Conservation (phyloP, 768 basidiomycete species). For the Myochromella boudieri region DNA sequence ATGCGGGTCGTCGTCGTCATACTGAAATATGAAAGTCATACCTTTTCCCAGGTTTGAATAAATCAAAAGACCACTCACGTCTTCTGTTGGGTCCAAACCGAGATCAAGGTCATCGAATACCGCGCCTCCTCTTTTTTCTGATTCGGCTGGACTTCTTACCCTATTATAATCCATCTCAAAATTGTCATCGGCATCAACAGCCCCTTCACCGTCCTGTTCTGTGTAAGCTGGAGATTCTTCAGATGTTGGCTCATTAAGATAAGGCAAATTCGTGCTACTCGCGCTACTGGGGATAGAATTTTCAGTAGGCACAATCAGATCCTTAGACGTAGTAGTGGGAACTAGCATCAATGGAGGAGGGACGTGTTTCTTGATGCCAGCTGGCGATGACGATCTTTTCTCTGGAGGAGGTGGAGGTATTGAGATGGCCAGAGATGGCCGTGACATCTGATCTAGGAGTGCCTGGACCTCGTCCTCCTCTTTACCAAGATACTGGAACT, state of each 20-base stretch:
- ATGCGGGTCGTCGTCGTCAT: slow-evolving; percentile 69
- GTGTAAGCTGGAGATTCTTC: slow-evolving; percentile 12
- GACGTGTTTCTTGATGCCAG: slow-evolving; percentile 37
- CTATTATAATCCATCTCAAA: slow-evolving; percentile 35
- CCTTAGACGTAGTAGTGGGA: slow-evolving; percentile 30
- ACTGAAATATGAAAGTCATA: slow-evolving; percentile 38
- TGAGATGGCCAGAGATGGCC: slow-evolving; percentile 29
- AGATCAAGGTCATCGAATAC: slow-evolving; percentile 54
- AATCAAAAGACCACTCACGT: slow-evolving; percentile 31
- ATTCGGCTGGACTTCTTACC: slow-evolving; percentile 34
- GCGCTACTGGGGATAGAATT: slow-evolving; percentile 37
- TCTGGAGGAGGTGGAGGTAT: slow-evolving; percentile 40
- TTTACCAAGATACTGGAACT: slow-evolving; percentile 29
- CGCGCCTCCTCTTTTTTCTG: slow-evolving; percentile 47
- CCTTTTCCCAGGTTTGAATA: background rate
- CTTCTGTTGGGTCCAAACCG: slow-evolving; percentile 45
- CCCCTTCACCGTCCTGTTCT: slow-evolving; percentile 14
- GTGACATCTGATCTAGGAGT: slow-evolving; percentile 40
- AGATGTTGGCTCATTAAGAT: slow-evolving; percentile 35
- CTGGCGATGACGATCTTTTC: slow-evolving; percentile 32
- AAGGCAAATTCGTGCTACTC: slow-evolving; percentile 42
- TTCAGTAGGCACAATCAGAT: slow-evolving; percentile 33
- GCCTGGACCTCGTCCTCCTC: slow-evolving; percentile 43
- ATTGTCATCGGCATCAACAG: slow-evolving; percentile 40
- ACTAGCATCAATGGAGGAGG: slow-evolving; percentile 61